Percentiles rank a stretch among this genome's conserved stretches.
phyloP scores from a whole-genome alignment of 805 yeast species.

The Clavispora santaluciae region DNA sequence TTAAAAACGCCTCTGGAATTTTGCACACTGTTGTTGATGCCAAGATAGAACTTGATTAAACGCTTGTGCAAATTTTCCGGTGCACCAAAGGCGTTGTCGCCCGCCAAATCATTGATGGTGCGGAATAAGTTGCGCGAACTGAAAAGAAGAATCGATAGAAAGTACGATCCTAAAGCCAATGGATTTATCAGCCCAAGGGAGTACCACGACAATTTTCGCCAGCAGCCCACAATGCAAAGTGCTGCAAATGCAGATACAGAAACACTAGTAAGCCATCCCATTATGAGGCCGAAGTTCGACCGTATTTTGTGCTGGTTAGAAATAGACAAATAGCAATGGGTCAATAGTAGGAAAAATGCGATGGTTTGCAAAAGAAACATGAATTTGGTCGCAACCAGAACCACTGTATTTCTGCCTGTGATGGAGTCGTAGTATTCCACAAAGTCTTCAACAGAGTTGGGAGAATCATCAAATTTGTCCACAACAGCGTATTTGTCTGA shows the following conservation, averaged over 20 bases:
- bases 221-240: conserved; percentile 17
- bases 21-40: conserved; percentile 17
- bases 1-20: conserved; percentile 12
- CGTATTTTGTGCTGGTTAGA: conserved; percentile 32
- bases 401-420: conserved; percentile 1
- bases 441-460: conserved; percentile 11
- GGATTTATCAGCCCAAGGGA: conserved; percentile 24
- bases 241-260: conserved; percentile 25
- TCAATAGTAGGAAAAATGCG: conserved; percentile 10
- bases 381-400: conserved; percentile 2
- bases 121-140: conserved; percentile 28
- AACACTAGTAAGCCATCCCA: conserved; percentile 32
- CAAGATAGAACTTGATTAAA: conserved; percentile 26
- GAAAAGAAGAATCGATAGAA: conserved; percentile 23
- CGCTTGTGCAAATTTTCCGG: conserved; percentile 20
- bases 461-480: background rate
- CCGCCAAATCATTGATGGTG: conserved; percentile 24
- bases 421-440: conserved; percentile 9
- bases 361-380: conserved; percentile 3
- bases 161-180: conserved; percentile 19
- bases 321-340: conserved; percentile 24
- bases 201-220: conserved; percentile 21
- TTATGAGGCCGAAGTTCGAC: conserved; percentile 30
- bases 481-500: background rate
- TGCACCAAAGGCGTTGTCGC: conserved; percentile 18